Conservation (phyloP, 1,139 yeast species). For the Debaryomyces fabryi region DNA sequence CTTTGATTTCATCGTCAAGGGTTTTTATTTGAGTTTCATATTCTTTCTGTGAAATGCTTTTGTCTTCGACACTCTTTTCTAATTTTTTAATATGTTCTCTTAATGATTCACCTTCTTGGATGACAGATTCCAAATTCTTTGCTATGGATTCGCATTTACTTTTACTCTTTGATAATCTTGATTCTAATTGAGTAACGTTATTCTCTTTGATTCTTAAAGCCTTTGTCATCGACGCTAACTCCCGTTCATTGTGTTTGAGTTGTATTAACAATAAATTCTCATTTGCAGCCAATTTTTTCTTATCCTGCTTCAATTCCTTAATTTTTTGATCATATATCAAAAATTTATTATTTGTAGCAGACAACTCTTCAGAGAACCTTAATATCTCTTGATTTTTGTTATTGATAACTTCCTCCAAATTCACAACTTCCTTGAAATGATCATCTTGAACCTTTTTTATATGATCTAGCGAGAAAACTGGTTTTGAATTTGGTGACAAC, state of each 20-base stretch:
- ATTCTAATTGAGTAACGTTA: constrained; percentile 16
- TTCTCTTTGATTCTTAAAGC: constrained; percentile 27
- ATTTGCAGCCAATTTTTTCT: constrained; percentile 23
- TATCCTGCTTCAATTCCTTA: constrained; percentile 23
- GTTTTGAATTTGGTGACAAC: constrained; percentile 41
- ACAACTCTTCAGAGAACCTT: constrained; percentile 23
- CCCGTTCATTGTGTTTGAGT: constrained; percentile 33
- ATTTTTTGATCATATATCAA: constrained; percentile 23
- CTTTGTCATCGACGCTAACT: constrained; percentile 33
- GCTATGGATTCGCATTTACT: neutral
- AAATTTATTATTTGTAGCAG: constrained; percentile 22
- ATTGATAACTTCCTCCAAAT: constrained; percentile 19
- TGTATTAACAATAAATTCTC: constrained; percentile 33
- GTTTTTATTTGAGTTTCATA: constrained; percentile 1
- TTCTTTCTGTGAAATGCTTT: constrained; percentile 10
- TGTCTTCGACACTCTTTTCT: constrained; percentile 13
- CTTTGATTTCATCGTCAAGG: constrained; percentile 8
- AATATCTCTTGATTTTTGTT: constrained; percentile 23
- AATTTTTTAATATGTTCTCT: constrained; percentile 7
- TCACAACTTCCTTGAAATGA: constrained; percentile 23
- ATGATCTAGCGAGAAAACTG: constrained; percentile 37
- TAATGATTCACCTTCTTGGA: constrained; percentile 12
- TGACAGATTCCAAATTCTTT: constrained; percentile 13
- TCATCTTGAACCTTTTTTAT: constrained; percentile 32
- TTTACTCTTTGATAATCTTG: constrained; percentile 11